Percentiles rank a stretch among this genome's conserved stretches.
phyloP scores from a whole-genome alignment of 768 basidiomycete genomes.

The Calocybe gangraenosa region DNA sequence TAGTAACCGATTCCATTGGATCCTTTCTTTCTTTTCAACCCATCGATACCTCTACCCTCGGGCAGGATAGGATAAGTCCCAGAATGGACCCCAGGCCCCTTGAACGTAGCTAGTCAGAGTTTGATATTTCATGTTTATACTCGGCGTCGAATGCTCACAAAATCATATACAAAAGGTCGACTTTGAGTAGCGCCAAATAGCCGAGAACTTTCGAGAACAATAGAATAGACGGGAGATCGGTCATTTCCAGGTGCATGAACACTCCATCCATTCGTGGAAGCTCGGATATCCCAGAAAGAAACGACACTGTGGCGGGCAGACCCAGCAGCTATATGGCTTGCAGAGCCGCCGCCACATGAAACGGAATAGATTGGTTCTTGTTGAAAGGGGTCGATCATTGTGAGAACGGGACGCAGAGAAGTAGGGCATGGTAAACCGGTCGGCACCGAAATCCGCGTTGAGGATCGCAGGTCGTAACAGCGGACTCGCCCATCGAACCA shows the following conservation, averaged over 20 bases:
- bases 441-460: conserved; percentile 19
- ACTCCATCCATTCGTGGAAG: conserved; percentile 62
- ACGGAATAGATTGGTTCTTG: conserved; percentile 74
- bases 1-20: conserved; percentile 42
- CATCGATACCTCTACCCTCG: conserved; percentile 22
- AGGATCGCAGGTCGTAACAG: conserved; percentile 71
- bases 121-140: too few species aligned
- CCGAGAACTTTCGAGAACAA: conserved; percentile 73
- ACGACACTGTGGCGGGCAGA: conserved; percentile 74
- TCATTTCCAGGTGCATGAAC: conserved; percentile 80
- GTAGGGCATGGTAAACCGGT: conserved; percentile 18
- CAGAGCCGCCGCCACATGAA: conserved; percentile 67
- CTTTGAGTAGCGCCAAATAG: conserved; percentile 77
- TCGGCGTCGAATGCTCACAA: conserved; percentile 48
- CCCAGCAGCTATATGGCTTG: conserved; percentile 68
- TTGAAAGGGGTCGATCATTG: conserved; percentile 63
- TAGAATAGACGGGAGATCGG: conserved; percentile 70
- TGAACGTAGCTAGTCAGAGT: conserved; percentile 5
- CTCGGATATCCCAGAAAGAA: conserved; percentile 79
- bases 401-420: conserved; percentile 53
- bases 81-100: conserved; percentile 55
- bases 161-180: conserved; percentile 75
- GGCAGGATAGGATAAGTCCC: conserved; percentile 46
- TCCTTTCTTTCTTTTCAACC: conserved; percentile 26
- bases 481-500: conserved; percentile 79